Conservation (phyloP, 2,329 filamentous ascomycete genomes). For the Aspergillus neoniger region DNA sequence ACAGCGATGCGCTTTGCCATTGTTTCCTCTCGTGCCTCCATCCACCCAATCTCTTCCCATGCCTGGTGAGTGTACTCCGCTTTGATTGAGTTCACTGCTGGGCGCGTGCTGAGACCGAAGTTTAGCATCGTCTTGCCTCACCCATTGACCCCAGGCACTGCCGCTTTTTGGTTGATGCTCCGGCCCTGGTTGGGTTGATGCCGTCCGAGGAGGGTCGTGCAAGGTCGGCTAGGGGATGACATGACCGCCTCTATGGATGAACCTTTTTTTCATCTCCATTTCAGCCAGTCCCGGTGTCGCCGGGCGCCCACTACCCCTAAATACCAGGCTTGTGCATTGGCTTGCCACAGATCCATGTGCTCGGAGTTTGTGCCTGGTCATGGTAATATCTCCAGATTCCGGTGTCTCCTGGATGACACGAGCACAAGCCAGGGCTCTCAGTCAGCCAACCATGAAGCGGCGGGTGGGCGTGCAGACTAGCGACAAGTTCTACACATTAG, state of each 20-base stretch:
- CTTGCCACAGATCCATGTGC: slow-evolving; percentile 13
- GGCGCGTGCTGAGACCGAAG: slow-evolving; percentile 25
- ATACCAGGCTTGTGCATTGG: slow-evolving; percentile 10
- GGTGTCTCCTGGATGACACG: neutral
- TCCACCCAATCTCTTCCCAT: slow-evolving; percentile 13
- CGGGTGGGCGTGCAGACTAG: neutral
- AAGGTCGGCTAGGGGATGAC: slow-evolving; percentile 4
- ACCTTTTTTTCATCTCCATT: neutral
- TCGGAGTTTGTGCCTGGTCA: slow-evolving; percentile 11
- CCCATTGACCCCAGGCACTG: slow-evolving; percentile 15
- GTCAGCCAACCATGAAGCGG: neutral
- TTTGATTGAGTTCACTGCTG: slow-evolving; percentile 15
- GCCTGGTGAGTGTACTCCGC: slow-evolving; percentile 19
- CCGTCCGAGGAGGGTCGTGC: slow-evolving; percentile 9
- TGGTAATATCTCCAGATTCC: slow-evolving; percentile 8
- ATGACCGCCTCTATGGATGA: slow-evolving; percentile 5
- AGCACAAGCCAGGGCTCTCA: neutral
- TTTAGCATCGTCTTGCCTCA: slow-evolving; percentile 10
- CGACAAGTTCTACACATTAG: slow-evolving; percentile 11
- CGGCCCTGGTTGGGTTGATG: slow-evolving; percentile 7
- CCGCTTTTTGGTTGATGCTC: slow-evolving; percentile 13
- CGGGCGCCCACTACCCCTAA: slow-evolving; percentile 9
- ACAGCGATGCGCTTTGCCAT: slow-evolving; percentile 14
- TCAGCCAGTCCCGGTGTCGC: slow-evolving; percentile 14
- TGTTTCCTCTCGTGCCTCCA: slow-evolving; percentile 7